Evolutionary conservation across 2,329 filamentous ascomycete species (phyloP).

Genomic region (Cryoendolithus antarcticus): DNA sequence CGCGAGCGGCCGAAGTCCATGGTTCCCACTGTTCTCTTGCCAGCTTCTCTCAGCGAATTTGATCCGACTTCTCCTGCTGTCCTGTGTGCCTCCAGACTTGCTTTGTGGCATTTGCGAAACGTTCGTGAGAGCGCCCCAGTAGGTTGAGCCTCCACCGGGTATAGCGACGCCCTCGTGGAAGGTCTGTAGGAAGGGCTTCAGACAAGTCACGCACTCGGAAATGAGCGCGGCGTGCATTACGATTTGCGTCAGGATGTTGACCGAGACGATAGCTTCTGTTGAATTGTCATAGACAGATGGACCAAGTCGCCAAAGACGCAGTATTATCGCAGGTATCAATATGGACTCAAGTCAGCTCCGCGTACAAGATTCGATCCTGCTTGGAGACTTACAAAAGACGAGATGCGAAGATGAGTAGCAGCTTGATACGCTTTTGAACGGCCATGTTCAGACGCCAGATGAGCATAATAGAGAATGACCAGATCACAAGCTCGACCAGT

Average conservation of each 20-base stretch:
- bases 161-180: not conserved
- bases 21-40: not conserved
- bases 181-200: slow-evolving; percentile 1
- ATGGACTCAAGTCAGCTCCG: too few relatives aligned
- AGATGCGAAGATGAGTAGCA: not conserved
- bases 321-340: not conserved
- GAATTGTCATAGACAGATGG: not conserved
- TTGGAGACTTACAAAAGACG: not conserved
- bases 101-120: not conserved
- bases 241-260: not conserved
- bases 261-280: not conserved
- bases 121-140: slow-evolving; percentile 1
- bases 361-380: too few relatives aligned
- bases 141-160: not conserved
- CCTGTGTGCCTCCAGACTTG: not conserved
- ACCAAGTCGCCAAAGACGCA: not conserved
- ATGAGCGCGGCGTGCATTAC: not conserved
- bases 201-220: slow-evolving; percentile 1
- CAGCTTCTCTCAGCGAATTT: not conserved
- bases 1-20: not conserved
- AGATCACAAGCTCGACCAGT: not conserved
- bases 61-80: not conserved
- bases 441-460: not conserved
- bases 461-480: not conserved
- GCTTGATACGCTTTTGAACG: not conserved